A percentile compares a stretch with the other conserved stretches of the same genome.
These are phyloP conservation scores for Paecilomyces formosus DNA, from an alignment of 2,329 filamentous ascomycete genomes.

Conservation along the genomic window DNA sequence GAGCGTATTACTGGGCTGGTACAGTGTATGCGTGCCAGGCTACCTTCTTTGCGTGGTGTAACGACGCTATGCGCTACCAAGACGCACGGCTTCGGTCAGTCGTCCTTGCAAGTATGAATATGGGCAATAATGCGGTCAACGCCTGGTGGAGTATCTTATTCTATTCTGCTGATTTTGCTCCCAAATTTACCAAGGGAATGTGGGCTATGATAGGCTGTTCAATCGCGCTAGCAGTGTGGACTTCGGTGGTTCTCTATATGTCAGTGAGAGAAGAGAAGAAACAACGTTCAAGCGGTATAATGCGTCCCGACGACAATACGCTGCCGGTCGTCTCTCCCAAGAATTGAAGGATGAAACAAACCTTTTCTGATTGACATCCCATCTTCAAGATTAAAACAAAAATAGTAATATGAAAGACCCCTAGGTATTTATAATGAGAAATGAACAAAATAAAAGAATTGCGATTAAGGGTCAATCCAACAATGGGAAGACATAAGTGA, in stretches of 20 bases:
- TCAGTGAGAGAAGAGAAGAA: background rate
- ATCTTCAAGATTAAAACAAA: no score
- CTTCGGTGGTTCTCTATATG: background rate
- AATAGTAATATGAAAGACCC: no score
- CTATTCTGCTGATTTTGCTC: conserved; percentile 60
- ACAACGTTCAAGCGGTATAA: background rate
- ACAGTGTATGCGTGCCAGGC: conserved; percentile 66
- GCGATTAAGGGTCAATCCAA: no score
- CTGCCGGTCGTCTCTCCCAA: background rate
- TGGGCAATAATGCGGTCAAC: conserved; percentile 61
- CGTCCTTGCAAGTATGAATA: conserved; percentile 66
- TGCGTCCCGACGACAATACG: background rate
- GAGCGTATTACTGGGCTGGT: conserved; percentile 63
- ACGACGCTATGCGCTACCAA: conserved; percentile 60
- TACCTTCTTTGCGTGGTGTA: conserved; percentile 69
- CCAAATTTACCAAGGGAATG: conserved; percentile 53
- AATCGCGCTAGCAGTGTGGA: conserved; percentile 10
- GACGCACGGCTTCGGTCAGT: conserved; percentile 57
- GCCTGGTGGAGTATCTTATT: conserved; percentile 69
- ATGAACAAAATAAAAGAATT: no score
- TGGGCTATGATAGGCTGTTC: conserved; percentile 15
- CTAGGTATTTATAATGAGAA: no score
- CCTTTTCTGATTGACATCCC: no score
- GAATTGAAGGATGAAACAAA: background rate
- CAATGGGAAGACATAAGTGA: no score